These are phyloP conservation scores for Leptographium radiaticola DNA, from an alignment of 2,329 filamentous ascomycete genomes.

Conservation along the genomic window DNA sequence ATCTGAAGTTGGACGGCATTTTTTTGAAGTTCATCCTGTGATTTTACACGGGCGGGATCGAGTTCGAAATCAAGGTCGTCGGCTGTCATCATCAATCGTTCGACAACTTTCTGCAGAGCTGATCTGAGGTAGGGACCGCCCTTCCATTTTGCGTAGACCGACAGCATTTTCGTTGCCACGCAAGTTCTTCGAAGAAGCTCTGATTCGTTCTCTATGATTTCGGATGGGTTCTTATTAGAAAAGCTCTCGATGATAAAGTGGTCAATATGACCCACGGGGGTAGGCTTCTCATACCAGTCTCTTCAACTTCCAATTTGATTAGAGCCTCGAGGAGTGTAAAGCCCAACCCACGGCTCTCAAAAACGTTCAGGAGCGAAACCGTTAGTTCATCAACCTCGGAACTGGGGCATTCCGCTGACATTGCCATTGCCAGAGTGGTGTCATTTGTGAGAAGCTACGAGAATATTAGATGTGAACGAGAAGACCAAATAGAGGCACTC, in stretches of 20 bases:
- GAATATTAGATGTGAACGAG: neutral
- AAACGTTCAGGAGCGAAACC: slow-evolving; percentile 55
- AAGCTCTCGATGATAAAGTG: too few species aligned
- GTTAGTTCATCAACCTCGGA: slow-evolving; percentile 57
- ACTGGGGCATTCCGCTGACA: slow-evolving; percentile 53
- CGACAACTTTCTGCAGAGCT: slow-evolving; percentile 54
- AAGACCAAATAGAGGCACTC: neutral
- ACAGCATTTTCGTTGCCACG: slow-evolving; percentile 61
- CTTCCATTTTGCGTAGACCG: slow-evolving; percentile 61
- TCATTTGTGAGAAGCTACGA: slow-evolving; percentile 46
- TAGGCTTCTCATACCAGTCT: slow-evolving; percentile 34
- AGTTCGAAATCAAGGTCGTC: slow-evolving; percentile 56
- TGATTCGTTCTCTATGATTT: slow-evolving; percentile 45
- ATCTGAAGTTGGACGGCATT: slow-evolving; percentile 54
- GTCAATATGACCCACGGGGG: neutral
- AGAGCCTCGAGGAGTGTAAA: slow-evolving; percentile 52
- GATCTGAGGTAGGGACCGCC: slow-evolving; percentile 48
- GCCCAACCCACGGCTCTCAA: slow-evolving; percentile 50
- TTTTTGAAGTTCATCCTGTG: slow-evolving; percentile 49
- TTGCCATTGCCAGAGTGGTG: slow-evolving; percentile 47
- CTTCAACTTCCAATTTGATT: slow-evolving; percentile 56
- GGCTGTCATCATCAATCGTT: slow-evolving; percentile 52
- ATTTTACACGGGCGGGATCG: slow-evolving; percentile 47
- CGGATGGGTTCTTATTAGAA: neutral
- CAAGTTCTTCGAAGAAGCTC: slow-evolving; percentile 56